Evolutionary conservation across 306 rosid species (phyloP).

Genomic region (Rosa chinensis): DNA sequence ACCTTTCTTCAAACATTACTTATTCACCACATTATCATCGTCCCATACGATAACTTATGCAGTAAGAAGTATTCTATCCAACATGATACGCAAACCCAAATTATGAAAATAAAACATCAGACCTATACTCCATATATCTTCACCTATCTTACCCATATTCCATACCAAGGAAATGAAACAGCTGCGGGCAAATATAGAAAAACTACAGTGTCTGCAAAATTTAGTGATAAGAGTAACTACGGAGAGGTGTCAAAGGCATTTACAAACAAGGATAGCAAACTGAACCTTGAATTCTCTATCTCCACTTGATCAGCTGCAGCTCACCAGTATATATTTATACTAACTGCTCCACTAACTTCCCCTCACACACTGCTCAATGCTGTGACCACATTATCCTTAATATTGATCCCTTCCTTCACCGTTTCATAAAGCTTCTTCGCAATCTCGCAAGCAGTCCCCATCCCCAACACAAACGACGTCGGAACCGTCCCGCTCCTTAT

Average conservation of each 20-base stretch:
- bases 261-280: conserved; percentile 1
- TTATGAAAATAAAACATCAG: background rate
- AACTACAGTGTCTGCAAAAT: background rate
- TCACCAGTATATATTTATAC: background rate
- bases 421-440: conserved; percentile 84
- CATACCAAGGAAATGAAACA: background rate
- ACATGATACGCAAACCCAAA: background rate
- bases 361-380: conserved; percentile 41
- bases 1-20: background rate
- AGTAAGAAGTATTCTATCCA: background rate
- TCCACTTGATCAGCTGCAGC: conserved; percentile 2
- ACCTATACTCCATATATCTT: background rate
- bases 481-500: conserved; percentile 90
- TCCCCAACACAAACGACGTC: conserved; percentile 77
- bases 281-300: conserved; percentile 12
- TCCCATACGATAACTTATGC: background rate
- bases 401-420: conserved; percentile 85
- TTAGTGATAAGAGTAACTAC: background rate
- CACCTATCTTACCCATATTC: background rate
- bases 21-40: background rate
- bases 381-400: conserved; percentile 87
- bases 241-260: conserved; percentile 7
- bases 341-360: background rate
- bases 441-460: conserved; percentile 87
- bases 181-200: no score